Evolutionary conservation across 371 early-diverging fungal species (phyloP), one percentile per base, ranked within the genome.

Genomic region (Basidiobolus meristosporus): DNA sequence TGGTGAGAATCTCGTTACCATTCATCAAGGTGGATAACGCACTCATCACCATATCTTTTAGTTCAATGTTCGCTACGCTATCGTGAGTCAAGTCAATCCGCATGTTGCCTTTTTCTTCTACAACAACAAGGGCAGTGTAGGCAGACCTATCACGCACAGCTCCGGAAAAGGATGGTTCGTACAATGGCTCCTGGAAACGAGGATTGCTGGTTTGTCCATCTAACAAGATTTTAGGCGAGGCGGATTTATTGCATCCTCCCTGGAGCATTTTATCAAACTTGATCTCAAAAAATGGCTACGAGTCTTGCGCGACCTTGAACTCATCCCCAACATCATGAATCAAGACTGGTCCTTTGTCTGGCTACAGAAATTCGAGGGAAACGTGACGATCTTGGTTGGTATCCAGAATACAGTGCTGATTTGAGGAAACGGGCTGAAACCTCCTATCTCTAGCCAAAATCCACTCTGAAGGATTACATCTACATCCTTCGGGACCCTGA

Each of bases 81-180:
- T 91, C 28, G 92, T 91, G 2, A 58, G 58, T 11, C 69, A 90
- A 47, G 88, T 87, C 31, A 91, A 92, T 50, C 93, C 93, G 7
- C 91, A 91, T 50, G 64, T 95, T 7, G 63, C 70, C 30, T 40
- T 80, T 45, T 91, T 90, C 59, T 86, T 83, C 46, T 87, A 72
- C 52, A 71, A 73, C 14, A 64, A 72, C 29, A 58, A 71, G 50
- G 88, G 90, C 12, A 63, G 71, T 20, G 59, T 80, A 7, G 89
- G 91, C 19, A 50, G 54, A 35, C 81, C 79, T n/a, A 62, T 68
- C 0, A 56, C 69, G 0, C 72, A 73, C 44, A 54, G 70, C 3
- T 39, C 54, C 29, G 71, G 74, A 16, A 56, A 57, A 38, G 68
- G 68, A 33, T 73, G 73, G 72, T 60, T 51, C 43, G 57, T 46